Conservation (phyloP, 2,329 filamentous ascomycete genomes). For the Claviceps sp. region DNA sequence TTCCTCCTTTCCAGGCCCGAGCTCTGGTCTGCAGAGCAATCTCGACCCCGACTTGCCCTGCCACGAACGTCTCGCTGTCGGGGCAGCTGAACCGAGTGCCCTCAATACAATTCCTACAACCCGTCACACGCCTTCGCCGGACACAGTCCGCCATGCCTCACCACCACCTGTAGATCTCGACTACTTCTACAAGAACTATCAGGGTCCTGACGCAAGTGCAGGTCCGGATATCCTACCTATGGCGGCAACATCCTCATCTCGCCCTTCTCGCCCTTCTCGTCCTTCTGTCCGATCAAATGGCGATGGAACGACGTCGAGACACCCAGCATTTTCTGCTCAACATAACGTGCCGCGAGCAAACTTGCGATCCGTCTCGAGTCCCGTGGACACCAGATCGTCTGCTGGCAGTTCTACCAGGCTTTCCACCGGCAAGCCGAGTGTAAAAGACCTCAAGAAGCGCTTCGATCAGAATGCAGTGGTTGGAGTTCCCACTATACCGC, state of each 20-base stretch:
- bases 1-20: neutral
- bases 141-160: conserved; percentile 22
- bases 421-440: conserved; percentile 43
- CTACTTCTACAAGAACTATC: conserved; percentile 41
- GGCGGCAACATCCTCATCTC: conserved; percentile 18
- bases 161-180: conserved; percentile 34
- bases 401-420: conserved; percentile 16
- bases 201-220: conserved; percentile 22
- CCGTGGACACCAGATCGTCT: conserved; percentile 31
- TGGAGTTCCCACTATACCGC: neutral
- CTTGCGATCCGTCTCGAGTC: conserved; percentile 42
- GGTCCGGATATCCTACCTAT: conserved; percentile 22
- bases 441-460: conserved; percentile 66
- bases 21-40: conserved; percentile 1
- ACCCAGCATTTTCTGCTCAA: conserved; percentile 26
- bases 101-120: conserved; percentile 1
- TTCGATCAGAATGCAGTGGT: conserved; percentile 49
- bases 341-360: conserved; percentile 28
- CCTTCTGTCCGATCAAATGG: conserved; percentile 35
- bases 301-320: conserved; percentile 35
- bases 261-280: conserved; percentile 15
- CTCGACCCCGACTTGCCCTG: conserved; percentile 5
- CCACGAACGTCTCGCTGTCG: conserved; percentile 7
- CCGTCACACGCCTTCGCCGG: conserved; percentile 10
- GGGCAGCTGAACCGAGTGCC: neutral